Base-by-base conservation (phyloP, 2,329 filamentous ascomycete genomes). In the Colletotrichum abscissum region DNA sequence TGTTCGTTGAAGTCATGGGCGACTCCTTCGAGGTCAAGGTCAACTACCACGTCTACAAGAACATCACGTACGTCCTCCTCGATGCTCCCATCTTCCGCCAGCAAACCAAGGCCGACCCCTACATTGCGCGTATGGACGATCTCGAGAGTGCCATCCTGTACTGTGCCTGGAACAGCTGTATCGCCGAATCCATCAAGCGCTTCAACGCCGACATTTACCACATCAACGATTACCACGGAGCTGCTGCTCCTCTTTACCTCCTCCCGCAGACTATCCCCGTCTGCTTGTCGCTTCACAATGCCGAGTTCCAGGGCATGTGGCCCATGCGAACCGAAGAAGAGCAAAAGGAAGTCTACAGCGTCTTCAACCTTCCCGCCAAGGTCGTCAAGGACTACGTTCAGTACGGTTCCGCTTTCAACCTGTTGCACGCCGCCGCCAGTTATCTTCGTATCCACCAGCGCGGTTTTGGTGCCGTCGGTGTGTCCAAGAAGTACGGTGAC, bases 81-180 rank as follows among this genome's bases (percentile, higher is more conserved):
- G 91, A 93, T 78, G 89, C 90, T 0, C 91, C 91, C 0, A 88
- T 93, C 24, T 93, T 93, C 82, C 87, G 91, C 67, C 86, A 89
- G 73, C 91, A 93, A 78, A 88, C 88, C 3, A 88, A 88, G 76
- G 83, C 87, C 24, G 89, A 92, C 74, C 91, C 91, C 0, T 93
- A 93, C 77, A 91, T 91, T 19, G 84, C 90, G 49, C 88, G 91
- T 38, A 93, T 93, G 91, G 91, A 93, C 78, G 91, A 93, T 78
- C 84, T 93, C 67, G 90, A 92, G 74, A 90, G 88, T 75, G 91
- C 91, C 14, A 89, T 93, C 59, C 92, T 92, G 80, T 93, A 93
- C 78, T 92, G 90, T 2, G 90, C 90, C 3, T 93, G 91, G 91
- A 93, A 93, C 75, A 89, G 90, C 79, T 93, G 91, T 78, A 92